phyloP scores from a whole-genome alignment of 768 basidiomycete genomes.

The Russula griseocarnosa region DNA sequence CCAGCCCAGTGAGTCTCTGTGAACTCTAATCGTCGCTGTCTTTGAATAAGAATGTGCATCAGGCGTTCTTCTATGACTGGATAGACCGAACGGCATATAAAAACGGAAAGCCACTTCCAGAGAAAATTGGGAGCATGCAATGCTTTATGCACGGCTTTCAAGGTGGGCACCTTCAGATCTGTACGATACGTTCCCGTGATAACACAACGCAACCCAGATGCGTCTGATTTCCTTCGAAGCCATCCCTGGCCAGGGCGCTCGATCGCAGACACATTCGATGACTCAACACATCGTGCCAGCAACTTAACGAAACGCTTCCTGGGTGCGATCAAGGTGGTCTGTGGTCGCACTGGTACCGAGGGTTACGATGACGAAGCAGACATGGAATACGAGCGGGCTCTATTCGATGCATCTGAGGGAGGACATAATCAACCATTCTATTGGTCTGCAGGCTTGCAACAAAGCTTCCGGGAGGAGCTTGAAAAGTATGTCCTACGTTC shows the following conservation, averaged over 20 bases:
- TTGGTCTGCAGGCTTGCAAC: constrained; percentile 76
- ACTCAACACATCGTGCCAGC: constrained; percentile 73
- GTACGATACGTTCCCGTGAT: background rate
- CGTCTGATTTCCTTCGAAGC: constrained; percentile 79
- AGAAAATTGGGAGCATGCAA: constrained; percentile 90
- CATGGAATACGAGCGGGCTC: constrained; percentile 65
- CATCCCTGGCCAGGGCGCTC: constrained; percentile 87
- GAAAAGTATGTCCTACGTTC: constrained; percentile 58
- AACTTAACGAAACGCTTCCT: constrained; percentile 63
- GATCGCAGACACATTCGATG: constrained; percentile 81
- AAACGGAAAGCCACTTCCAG: constrained; percentile 78
- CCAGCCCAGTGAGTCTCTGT: constrained; percentile 50
- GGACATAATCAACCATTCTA: constrained; percentile 64
- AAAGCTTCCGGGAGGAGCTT: constrained; percentile 80
- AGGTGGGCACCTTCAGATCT: constrained; percentile 41
- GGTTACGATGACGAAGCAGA: constrained; percentile 62
- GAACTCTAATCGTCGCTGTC: background rate
- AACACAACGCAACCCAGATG: constrained; percentile 46
- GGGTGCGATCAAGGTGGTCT: constrained; percentile 70
- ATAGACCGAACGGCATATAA: constrained; percentile 75
- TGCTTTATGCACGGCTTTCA: constrained; percentile 80
- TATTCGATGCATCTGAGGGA: constrained; percentile 64
- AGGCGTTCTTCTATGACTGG: constrained; percentile 95
- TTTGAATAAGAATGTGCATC: constrained; percentile 5
- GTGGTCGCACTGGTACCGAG: constrained; percentile 75